Base-by-base conservation (phyloP, 2,329 filamentous ascomycete species). In the Coniella lustricola region DNA sequence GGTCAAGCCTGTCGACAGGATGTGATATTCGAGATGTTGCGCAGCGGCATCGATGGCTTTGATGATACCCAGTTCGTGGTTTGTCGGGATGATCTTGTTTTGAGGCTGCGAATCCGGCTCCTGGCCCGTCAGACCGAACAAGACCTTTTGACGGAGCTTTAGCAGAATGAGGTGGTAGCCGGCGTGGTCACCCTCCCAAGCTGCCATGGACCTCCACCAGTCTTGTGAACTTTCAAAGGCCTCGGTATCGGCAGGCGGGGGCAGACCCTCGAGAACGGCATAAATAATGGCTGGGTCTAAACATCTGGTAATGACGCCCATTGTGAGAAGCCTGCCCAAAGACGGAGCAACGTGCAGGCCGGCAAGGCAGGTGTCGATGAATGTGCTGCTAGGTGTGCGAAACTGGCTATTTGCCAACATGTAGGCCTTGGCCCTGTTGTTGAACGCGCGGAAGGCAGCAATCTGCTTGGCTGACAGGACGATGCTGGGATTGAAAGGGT, bases 401-500 rank as follows among this genome's bases (percentile, higher is more conserved):
- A 40, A 36, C 10, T 25, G 16, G 21, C 22, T 17, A 12, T 12
- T n/a, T 9, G 45, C 33, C 9, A 14, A n/a, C n/a, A n/a, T n/a
- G n/a, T 41, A 51, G 36, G 20, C n/a, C 13, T n/a, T 37, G n/a
- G 49, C 45, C 2, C 16, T 36, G 12, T 3, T 18, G 35, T 37
- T 44, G 1, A 41, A 32, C 3, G 17, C 20, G 21, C 16, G 45
- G 16, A 51, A 16, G n/a, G 18, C 20, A 9, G 20, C 13, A 29
- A 44, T 18, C 14, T 37, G 40, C 13, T 7, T 12, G 9, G 18
- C 22, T n/a, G 22, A 22, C 18, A 51, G 21, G n/a, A 51, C 16
- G 38, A 51, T 34, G 12, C 10, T 44, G 5, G 49, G 18, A 20
- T 18, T 45, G 20, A 51, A 51, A 8, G 49, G 45, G 7, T 51